A percentile compares a stretch with the other conserved stretches of the same genome.
phyloP scores from a whole-genome alignment of 352 stramenopile genomes.

The Phytopythium kandeliae region DNA sequence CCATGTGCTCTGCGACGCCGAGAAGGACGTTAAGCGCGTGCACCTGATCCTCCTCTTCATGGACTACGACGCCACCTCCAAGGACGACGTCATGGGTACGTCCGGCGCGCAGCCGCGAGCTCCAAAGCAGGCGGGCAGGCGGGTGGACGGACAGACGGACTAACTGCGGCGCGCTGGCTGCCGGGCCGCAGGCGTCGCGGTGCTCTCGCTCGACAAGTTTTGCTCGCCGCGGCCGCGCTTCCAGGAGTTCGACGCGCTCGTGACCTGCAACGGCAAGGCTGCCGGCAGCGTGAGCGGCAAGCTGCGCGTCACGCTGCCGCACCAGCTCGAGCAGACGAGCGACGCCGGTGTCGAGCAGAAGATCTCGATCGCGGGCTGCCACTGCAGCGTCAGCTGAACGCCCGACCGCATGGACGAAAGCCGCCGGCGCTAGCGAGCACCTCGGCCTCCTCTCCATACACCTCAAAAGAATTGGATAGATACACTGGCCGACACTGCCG shows the following conservation, averaged over 20 bases:
- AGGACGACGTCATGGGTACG: conserved; percentile 65
- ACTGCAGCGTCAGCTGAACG: conserved; percentile 44
- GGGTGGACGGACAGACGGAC: too few species aligned
- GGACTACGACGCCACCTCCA: conserved; percentile 76
- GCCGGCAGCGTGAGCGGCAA: conserved; percentile 46
- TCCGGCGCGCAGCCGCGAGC: too few species aligned
- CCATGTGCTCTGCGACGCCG: conserved; percentile 36
- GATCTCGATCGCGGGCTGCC: conserved; percentile 37
- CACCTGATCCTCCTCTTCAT: conserved; percentile 75
- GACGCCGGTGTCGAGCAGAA: conserved; percentile 17
- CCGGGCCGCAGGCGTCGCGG: conserved; percentile 34
- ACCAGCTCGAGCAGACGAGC: conserved; percentile 22
- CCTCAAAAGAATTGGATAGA: too few species aligned
- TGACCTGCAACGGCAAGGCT: conserved; percentile 49
- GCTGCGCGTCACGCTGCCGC: conserved; percentile 51
- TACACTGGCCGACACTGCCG: too few species aligned
- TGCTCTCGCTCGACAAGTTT: conserved; percentile 53
- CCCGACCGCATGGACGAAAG: too few species aligned
- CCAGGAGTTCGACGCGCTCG: conserved; percentile 43
- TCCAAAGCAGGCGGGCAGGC: too few species aligned
- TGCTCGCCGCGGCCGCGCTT: conserved; percentile 34
- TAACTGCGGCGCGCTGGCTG: too few species aligned
- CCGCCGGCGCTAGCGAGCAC: background rate
- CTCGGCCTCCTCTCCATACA: too few species aligned
- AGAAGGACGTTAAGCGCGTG: conserved; percentile 47